Base-by-base conservation (phyloP, 2,329 filamentous ascomycete genomes). In the Sporothrix euskadiensis region DNA sequence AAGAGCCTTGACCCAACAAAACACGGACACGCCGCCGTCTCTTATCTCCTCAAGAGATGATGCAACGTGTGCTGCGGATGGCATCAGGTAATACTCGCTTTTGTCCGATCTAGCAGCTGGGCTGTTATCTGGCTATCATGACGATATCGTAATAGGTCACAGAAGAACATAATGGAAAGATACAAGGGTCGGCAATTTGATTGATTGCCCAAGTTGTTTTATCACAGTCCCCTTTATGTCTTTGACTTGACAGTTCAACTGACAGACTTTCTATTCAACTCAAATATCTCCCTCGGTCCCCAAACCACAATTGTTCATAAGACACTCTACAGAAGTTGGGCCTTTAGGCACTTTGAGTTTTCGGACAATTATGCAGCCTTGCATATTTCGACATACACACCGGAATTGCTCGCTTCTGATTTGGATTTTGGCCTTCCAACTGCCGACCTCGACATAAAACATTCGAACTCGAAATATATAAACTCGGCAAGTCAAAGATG, bases 21-120 rank as follows among this genome's bases (percentile, higher is more conserved):
- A 32, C 44, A 49, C 47, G 44, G 26, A 4, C 16, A 52, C 26
- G 26, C 41, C 16, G 39, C 47, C 44, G 12, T 44, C 3, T 26
- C 35, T 68, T 68, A 68, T 68, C 65, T 68, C 35, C 16, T 52
- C 57, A 35, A 12, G 8, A 32, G 19, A 68, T 52, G 65, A 68
- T 68, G 63, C 63, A 68, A 68, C 44, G 47, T 35, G 41, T 49
- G 26, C 16, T 35, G 44, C 26, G 26, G 26, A 52, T 68, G 44
- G 26, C 16, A 52, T n/a, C 26, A 68, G 26, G 8, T 12, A 7
- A 9, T 30, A 44, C 3, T 52, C 41, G 41, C 63, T 49, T n/a
- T 52, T 35, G 26, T 52, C 44, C 44, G 44, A 52, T 68, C 22
- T 35, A 14, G 61, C 14, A 22, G 22, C 4, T 30, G 22, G 22